A percentile compares a stretch with the other conserved stretches of the same genome.
Conservation (phyloP, 2,329 filamentous ascomycete species). For the Coniochaeta sp. region DNA sequence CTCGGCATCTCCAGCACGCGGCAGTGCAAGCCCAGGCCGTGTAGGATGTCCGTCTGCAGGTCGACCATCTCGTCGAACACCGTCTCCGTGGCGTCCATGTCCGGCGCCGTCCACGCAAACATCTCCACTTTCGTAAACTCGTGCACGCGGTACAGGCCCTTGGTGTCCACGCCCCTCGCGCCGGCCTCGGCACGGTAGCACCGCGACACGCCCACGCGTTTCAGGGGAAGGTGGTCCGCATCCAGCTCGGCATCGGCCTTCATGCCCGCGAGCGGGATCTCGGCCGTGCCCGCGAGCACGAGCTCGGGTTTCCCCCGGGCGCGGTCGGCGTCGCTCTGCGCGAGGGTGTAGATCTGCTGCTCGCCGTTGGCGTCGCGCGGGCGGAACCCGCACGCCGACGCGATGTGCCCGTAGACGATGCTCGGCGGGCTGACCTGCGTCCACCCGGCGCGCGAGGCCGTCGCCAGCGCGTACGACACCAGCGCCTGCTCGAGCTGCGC, state of each 20-base stretch:
- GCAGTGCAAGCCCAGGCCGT: conserved; percentile 70
- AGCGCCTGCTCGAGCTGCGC: conserved; percentile 93
- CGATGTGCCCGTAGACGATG: conserved; percentile 87
- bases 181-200: conserved; percentile 96
- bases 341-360: conserved; percentile 81
- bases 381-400: conserved; percentile 86
- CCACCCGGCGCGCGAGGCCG: conserved; percentile 71
- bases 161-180: conserved; percentile 80
- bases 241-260: conserved; percentile 67
- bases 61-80: conserved; percentile 80
- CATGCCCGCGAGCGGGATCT: conserved; percentile 91
- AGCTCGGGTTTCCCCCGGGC: conserved; percentile 59
- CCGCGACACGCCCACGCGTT: conserved; percentile 77
- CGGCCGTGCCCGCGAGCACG: conserved; percentile 79
- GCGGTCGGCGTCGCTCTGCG: conserved; percentile 57
- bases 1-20: conserved; percentile 91
- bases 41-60: conserved; percentile 79
- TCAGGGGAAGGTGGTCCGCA: conserved; percentile 61
- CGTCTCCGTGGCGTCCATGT: conserved; percentile 37
- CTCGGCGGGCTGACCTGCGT: conserved; percentile 75
- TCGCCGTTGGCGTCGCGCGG: conserved; percentile 86
- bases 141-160: conserved; percentile 92
- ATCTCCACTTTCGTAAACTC: conserved; percentile 99
- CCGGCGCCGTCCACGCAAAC: conserved; percentile 79
- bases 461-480: conserved; percentile 73